A percentile compares a stretch with the other conserved stretches of the same genome.
Evolutionary conservation across 257 asterid species (phyloP).

Genomic region (Cinchona pubescens): DNA sequence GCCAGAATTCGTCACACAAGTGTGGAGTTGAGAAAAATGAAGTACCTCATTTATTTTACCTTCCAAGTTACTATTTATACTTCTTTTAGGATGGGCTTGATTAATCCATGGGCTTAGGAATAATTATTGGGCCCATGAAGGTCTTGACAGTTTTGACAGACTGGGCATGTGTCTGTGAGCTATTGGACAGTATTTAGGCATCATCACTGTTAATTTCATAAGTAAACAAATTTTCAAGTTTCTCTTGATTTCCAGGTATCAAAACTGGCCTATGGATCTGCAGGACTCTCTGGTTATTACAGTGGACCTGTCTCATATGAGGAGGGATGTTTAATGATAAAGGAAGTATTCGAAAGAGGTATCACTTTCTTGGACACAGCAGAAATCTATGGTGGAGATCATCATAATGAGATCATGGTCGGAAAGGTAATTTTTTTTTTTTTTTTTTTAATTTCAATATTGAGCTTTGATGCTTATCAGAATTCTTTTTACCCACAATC

Average conservation of each 20-base stretch:
- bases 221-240: not conserved
- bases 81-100: too few relatives aligned
- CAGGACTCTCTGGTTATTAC: conserved; percentile 43
- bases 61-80: too few relatives aligned
- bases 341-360: conserved; percentile 45
- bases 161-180: too few relatives aligned
- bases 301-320: conserved; percentile 50
- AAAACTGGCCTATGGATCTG: conserved; percentile 50
- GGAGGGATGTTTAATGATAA: conserved; percentile 37
- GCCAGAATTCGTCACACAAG: too few relatives aligned
- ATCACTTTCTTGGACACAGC: conserved; percentile 55
- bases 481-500: not conserved
- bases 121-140: too few relatives aligned
- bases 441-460: not conserved
- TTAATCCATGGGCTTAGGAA: too few relatives aligned
- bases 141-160: too few relatives aligned
- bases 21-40: too few relatives aligned
- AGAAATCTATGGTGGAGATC: conserved; percentile 32
- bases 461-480: not conserved
- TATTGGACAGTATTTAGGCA: too few relatives aligned
- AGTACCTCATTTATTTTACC: too few relatives aligned
- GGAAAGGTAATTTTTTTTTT: conserved; percentile 41
- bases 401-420: conserved; percentile 47
- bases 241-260: conserved; percentile 36
- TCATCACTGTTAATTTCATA: too few relatives aligned